phyloP scores from a whole-genome alignment of 352 stramenopile species.

The Plasmopara viticola region DNA sequence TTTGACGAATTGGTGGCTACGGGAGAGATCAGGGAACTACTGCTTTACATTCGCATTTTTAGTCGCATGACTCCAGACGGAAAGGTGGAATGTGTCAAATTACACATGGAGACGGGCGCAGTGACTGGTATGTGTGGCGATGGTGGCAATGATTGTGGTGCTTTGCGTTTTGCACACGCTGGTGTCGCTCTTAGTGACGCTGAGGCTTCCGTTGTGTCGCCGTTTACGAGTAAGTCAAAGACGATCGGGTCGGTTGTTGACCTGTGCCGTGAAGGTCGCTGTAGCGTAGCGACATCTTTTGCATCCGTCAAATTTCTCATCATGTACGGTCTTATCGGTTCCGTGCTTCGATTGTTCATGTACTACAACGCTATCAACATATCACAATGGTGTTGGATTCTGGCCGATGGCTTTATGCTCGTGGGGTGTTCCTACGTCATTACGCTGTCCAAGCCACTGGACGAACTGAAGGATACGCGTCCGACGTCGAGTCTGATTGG shows the following conservation, averaged over 20 bases:
- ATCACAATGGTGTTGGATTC: conserved; percentile 83
- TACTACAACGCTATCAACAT: conserved; percentile 86
- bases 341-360: conserved; percentile 75
- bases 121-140: conserved; percentile 83
- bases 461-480: conserved; percentile 47
- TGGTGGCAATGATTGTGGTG: conserved; percentile 89
- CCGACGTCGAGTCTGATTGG: conserved; percentile 83
- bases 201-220: conserved; percentile 82
- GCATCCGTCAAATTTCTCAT: conserved; percentile 84
- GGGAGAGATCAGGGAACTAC: conserved; percentile 45
- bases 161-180: conserved; percentile 86
- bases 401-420: conserved; percentile 69
- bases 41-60: conserved; percentile 73
- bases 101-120: conserved; percentile 52
- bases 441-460: conserved; percentile 54
- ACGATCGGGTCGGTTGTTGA: conserved; percentile 71
- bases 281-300: conserved; percentile 75
- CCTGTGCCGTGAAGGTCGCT: conserved; percentile 73
- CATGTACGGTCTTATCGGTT: conserved; percentile 83
- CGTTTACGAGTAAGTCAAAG: conserved; percentile 85
- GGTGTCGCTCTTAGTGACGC: conserved; percentile 86
- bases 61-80: conserved; percentile 68
- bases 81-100: conserved; percentile 68
- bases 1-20: conserved; percentile 67
- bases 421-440: conserved; percentile 77